Conservation (phyloP, 2,329 filamentous ascomycete genomes). For the Phaeosphaeriaceae sp. region DNA sequence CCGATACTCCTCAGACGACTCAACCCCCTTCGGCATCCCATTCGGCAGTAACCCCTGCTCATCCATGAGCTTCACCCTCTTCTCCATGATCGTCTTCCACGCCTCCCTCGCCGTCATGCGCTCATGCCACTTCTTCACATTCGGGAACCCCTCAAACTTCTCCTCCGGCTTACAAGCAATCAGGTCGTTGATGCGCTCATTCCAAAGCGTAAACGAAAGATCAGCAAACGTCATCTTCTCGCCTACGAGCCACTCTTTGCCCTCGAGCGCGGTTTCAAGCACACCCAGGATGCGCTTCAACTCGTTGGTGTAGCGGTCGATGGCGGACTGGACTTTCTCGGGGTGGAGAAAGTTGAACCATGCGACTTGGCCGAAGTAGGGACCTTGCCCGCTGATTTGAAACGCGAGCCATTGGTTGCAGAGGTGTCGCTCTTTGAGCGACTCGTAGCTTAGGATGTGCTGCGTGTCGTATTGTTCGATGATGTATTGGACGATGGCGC, state of each 20-base stretch:
- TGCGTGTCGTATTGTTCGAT: constrained; percentile 44
- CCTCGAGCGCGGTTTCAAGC: constrained; percentile 44
- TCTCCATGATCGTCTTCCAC: constrained; percentile 46
- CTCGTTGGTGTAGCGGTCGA: constrained; percentile 55
- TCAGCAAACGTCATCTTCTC: constrained; percentile 54
- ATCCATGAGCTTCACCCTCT: constrained; percentile 43
- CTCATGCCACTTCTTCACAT: constrained; percentile 47
- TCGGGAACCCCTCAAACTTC: constrained; percentile 20
- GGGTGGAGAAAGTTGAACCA: constrained; percentile 51
- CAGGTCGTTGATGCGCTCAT: constrained; percentile 5
- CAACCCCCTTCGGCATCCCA: constrained; percentile 44
- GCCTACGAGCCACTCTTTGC: constrained; percentile 51
- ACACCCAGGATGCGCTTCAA: constrained; percentile 54
- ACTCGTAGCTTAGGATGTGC: constrained; percentile 32
- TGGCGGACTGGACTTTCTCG: constrained; percentile 52
- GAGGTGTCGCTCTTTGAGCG: constrained; percentile 28
- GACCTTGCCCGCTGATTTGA: constrained; percentile 45
- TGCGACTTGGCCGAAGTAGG: constrained; percentile 52
- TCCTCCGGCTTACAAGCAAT: constrained; percentile 3
- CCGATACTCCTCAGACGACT: background rate
- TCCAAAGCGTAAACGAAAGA: constrained; percentile 51
- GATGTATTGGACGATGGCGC: constrained; percentile 51
- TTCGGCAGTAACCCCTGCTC: constrained; percentile 48
- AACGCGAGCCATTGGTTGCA: constrained; percentile 41
- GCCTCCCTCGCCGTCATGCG: constrained; percentile 40